Base-by-base conservation (phyloP, 306 rosid species). In the Pyrus bretschneideri region DNA sequence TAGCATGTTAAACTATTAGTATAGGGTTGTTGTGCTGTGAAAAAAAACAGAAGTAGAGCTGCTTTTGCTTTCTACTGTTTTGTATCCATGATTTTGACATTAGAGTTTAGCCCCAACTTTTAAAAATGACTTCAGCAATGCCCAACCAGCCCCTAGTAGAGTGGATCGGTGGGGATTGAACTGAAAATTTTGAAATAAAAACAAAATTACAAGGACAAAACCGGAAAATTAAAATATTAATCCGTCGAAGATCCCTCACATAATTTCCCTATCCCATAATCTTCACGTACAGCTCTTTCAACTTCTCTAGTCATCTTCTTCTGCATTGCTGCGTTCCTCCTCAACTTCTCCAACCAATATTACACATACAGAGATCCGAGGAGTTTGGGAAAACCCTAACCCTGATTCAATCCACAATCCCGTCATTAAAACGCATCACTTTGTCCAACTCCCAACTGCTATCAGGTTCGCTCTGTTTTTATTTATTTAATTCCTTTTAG, bases 351-450 rank as follows among this genome's bases (percentile, higher is more conserved):
- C 73, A 67, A 64, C 61, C 57, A 49, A 70, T 57, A 40, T 44
- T 45, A 25, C 67, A 4, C 54, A 30, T 19, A 30, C 46, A 78
- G 42, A 80, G 83, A 84, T 85, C 88, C 85, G 79, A 80, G 81
- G 79, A 81, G 79, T 84, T 83, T 79, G 76, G 81, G 77, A 79
- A 46, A 80, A 80, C 69, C 84, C 87, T 74, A 72, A 59, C 68
- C 65, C 76, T 76, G 1, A 17, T 61, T 44, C 60, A 64, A 46
- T 30, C 78, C 62, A 25, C 29, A 42, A 46, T 17, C 35, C 3
- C 79, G 3, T 29, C 9, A 23, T 67, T 23, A 35, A 19, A 66
- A 33, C 70, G 4, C 31, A 25, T 46, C 31, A 49, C 57, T 75
- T 57, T 54, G 49, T 64, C 73, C 19, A 79, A 55, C 57, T 77